Evolutionary conservation across 192 early-diverging fungal species (phyloP).

Genomic region (Umbelopsis sp.): DNA sequence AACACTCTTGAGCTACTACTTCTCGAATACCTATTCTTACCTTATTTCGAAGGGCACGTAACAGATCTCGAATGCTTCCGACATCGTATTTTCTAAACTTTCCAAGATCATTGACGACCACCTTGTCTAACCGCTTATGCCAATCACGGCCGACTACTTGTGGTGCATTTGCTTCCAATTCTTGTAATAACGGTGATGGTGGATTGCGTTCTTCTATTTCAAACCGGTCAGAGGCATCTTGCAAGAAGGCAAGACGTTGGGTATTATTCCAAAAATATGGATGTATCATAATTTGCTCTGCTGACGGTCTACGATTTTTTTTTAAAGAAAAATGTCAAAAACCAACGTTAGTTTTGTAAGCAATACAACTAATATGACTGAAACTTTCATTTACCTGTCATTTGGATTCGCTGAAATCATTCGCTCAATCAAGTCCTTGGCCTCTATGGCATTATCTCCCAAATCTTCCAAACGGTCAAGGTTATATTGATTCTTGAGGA

Average conservation of each 20-base stretch:
- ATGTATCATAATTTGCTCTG: slow-evolving; percentile 78
- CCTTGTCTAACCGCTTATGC: slow-evolving; percentile 71
- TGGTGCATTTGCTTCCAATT: slow-evolving; percentile 61
- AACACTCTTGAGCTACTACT: no score
- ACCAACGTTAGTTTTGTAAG: not conserved
- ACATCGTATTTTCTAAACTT: slow-evolving; percentile 96
- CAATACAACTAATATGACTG: not conserved
- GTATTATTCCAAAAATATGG: slow-evolving; percentile 95
- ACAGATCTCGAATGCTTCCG: slow-evolving; percentile 77
- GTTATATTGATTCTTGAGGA: slow-evolving; percentile 74
- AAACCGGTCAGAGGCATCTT: slow-evolving; percentile 94
- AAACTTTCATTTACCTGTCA: slow-evolving; percentile 52
- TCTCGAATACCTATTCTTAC: slow-evolving; percentile 38
- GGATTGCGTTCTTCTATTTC: slow-evolving; percentile 84
- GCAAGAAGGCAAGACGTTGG: slow-evolving; percentile 85
- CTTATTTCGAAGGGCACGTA: slow-evolving; percentile 93
- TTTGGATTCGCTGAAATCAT: slow-evolving; percentile 83
- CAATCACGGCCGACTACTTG: slow-evolving; percentile 76
- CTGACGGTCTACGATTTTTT: slow-evolving; percentile 67
- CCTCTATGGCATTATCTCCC: slow-evolving; percentile 76
- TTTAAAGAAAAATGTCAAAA: no score
- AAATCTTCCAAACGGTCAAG: slow-evolving; percentile 72
- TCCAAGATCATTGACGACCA: slow-evolving; percentile 77
- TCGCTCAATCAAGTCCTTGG: slow-evolving; percentile 85
- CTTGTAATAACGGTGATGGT: slow-evolving; percentile 62